A percentile compares a stretch with the other conserved stretches of the same genome.
These are phyloP conservation scores for Neospora caninum DNA, from an alignment of 169 alveolate genomes.

Conservation along the genomic window DNA sequence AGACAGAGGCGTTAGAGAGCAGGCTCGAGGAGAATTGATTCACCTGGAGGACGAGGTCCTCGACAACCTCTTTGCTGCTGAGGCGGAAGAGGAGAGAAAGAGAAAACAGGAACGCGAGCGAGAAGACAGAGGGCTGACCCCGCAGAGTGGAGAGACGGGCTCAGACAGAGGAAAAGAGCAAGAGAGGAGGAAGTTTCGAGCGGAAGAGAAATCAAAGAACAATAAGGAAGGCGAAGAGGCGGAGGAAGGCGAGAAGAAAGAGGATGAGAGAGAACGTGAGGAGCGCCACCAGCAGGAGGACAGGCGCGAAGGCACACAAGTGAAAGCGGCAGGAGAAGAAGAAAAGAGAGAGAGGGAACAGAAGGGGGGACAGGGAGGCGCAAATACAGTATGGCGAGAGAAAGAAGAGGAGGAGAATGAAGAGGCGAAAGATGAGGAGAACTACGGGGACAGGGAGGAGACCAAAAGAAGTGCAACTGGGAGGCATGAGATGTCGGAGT, in stretches of 20 bases:
- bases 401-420: neutral
- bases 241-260: neutral
- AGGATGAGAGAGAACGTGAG: neutral
- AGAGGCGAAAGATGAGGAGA: neutral
- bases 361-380: neutral
- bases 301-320: no score
- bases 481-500: neutral
- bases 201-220: neutral
- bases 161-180: no score
- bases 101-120: no score
- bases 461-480: neutral
- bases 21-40: neutral
- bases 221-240: neutral
- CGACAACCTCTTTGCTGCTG: neutral
- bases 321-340: neutral
- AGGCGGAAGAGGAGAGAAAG: neutral
- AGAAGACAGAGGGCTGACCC: no score
- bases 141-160: no score
- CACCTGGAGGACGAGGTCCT: neutral
- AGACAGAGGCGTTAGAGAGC: neutral
- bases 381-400: neutral
- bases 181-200: neutral
- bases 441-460: neutral
- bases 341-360: neutral
- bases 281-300: no score